Percentiles rank a stretch among this genome's conserved stretches.
These are phyloP conservation scores for Mycena alexandri DNA, from an alignment of 768 basidiomycete genomes.

Conservation along the genomic window DNA sequence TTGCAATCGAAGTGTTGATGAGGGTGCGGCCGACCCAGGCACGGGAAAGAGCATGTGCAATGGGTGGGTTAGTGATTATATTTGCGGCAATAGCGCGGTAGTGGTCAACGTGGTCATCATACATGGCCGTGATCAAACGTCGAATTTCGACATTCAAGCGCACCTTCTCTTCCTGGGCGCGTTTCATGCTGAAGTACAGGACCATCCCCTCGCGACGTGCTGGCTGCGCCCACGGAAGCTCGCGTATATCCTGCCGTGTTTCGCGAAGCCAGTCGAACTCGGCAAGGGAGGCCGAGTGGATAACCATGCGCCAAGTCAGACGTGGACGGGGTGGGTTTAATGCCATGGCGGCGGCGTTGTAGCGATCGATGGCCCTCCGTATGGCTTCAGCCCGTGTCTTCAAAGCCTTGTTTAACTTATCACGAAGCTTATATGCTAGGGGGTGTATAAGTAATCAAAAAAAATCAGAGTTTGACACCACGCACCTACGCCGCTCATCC, in stretches of 20 bases:
- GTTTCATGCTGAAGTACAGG: constrained; percentile 41
- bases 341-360: neutral
- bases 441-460: neutral
- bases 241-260: constrained; percentile 44
- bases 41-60: neutral
- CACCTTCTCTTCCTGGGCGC: constrained; percentile 34
- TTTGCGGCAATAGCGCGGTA: neutral
- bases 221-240: constrained; percentile 45
- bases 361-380: neutral
- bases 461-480: too few relatives aligned
- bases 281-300: constrained; percentile 38
- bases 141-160: constrained; percentile 49
- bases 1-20: neutral
- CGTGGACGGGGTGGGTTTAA: constrained; percentile 4
- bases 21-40: neutral
- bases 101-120: constrained; percentile 40
- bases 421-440: constrained; percentile 13
- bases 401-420: constrained; percentile 9
- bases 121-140: constrained; percentile 43
- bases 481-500: neutral
- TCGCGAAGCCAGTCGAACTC: constrained; percentile 52
- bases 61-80: neutral
- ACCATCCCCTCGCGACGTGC: constrained; percentile 41
- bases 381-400: constrained; percentile 15
- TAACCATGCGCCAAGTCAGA: neutral